Conservation (phyloP, 352 stramenopile species). For the Globisporangium camurandrum region DNA sequence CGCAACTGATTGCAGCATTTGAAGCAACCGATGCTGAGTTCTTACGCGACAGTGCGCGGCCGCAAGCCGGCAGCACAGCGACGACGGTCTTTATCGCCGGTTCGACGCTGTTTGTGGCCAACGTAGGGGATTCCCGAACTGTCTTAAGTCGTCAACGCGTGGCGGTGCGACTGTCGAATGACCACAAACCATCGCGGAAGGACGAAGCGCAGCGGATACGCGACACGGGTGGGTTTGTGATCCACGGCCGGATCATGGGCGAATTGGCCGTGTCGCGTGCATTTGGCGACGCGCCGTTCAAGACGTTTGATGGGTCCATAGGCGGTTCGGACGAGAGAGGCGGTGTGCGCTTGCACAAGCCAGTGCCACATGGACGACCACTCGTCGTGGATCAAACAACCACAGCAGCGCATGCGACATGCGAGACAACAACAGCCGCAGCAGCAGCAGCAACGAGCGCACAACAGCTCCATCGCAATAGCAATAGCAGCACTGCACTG, state of each 20-base stretch:
- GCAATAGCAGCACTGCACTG: too few species aligned
- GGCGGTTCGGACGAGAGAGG: too few species aligned
- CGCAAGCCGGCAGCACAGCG: conserved; percentile 89
- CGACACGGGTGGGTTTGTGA: conserved; percentile 89
- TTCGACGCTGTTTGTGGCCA: conserved; percentile 90
- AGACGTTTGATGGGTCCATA: conserved; percentile 70
- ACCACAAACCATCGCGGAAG: conserved; percentile 92
- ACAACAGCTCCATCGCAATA: too few species aligned
- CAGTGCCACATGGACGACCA: too few species aligned
- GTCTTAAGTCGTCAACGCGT: conserved; percentile 86
- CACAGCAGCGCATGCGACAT: too few species aligned
- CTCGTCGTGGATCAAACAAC: too few species aligned
- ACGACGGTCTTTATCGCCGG: conserved; percentile 93
- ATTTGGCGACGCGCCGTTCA: conserved; percentile 85
- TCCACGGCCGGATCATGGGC: conserved; percentile 84
- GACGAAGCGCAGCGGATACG: conserved; percentile 94
- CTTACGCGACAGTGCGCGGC: conserved; percentile 46
- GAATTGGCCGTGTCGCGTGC: conserved; percentile 73
- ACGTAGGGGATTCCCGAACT: conserved; percentile 95
- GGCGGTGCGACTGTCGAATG: conserved; percentile 90
- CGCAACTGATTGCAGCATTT: conserved; percentile 43
- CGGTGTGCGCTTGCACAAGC: too few species aligned
- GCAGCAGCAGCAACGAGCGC: too few species aligned
- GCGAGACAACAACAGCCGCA: too few species aligned
- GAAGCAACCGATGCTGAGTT: conserved; percentile 72